These are phyloP conservation scores for Diutina sp. DNA, from an alignment of 1,139 yeast genomes.

Conservation along the genomic window DNA sequence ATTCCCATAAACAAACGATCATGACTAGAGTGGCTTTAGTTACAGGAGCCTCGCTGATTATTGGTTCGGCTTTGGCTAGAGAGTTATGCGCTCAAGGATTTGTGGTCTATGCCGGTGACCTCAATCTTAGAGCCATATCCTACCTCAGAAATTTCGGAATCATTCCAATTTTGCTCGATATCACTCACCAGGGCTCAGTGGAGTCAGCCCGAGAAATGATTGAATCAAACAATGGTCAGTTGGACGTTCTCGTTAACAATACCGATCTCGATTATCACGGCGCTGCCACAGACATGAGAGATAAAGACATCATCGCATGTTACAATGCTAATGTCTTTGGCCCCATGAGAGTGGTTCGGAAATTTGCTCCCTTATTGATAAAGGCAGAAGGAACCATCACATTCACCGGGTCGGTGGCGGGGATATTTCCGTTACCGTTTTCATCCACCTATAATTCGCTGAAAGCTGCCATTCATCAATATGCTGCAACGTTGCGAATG, in stretches of 20 bases:
- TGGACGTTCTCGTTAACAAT: background rate
- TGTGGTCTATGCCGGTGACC: background rate
- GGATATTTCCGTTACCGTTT: conserved; percentile 48
- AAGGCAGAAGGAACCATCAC: background rate
- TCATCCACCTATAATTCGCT: conserved; percentile 56
- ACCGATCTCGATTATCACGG: background rate
- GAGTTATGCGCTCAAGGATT: background rate
- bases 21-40: background rate
- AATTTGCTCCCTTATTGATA: background rate
- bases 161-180: background rate
- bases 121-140: background rate
- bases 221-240: background rate
- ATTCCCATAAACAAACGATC: background rate
- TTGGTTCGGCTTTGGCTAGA: background rate
- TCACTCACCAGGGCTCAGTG: background rate
- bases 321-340: background rate
- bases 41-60: background rate
- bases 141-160: background rate
- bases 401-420: background rate
- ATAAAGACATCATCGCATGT: background rate
- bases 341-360: background rate
- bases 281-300: background rate
- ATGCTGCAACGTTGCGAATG: conserved; percentile 46
- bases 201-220: background rate
- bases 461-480: conserved; percentile 69